A percentile compares a stretch with the other conserved stretches of the same genome.
phyloP scores from a whole-genome alignment of 345 rosid genomes.

The Cardamine chenopodiifolia region DNA sequence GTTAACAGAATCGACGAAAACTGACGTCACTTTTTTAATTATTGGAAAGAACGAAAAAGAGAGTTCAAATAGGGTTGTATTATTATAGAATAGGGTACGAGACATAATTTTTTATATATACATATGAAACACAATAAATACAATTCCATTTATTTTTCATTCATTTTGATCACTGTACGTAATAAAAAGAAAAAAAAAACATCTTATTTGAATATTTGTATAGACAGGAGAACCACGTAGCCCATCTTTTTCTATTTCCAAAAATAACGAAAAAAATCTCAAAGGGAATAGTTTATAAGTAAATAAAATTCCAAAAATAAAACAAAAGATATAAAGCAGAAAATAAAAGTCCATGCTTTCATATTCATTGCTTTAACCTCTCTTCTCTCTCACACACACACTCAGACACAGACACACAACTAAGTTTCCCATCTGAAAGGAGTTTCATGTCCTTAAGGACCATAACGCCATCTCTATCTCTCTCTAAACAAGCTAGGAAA shows the following conservation, averaged over 20 bases:
- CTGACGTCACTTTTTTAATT: conserved; percentile 32
- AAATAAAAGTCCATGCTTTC: conserved; percentile 50
- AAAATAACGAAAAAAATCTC: conserved; percentile 36
- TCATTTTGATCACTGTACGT: conserved; percentile 29
- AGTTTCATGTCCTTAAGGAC: conserved; percentile 49
- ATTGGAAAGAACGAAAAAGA: conserved; percentile 30
- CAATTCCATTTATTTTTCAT: conserved; percentile 17
- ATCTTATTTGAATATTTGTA: conserved; percentile 24
- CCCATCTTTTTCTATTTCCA: conserved; percentile 35
- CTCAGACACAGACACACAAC: conserved; percentile 43
- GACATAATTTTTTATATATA: not conserved
- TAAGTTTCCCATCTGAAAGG: conserved; percentile 57
- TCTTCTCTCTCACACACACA: conserved; percentile 33
- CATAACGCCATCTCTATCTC: conserved; percentile 36
- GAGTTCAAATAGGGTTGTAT: conserved; percentile 27
- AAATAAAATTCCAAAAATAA: conserved; percentile 40
- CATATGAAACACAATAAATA: conserved; percentile 26
- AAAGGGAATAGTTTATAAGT: conserved; percentile 39
- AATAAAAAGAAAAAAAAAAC: not conserved
- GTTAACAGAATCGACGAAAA: conserved; percentile 32
- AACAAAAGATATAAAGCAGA: conserved; percentile 38
- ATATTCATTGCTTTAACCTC: conserved; percentile 66
- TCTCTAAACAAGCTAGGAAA: conserved; percentile 23
- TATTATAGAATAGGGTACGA: not conserved
- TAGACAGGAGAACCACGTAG: conserved; percentile 31